Evolutionary conservation across 192 early-diverging fungal genomes (phyloP), one percentile per base, ranked within the genome.

Genomic region (Geranomyces michiganensis): DNA sequence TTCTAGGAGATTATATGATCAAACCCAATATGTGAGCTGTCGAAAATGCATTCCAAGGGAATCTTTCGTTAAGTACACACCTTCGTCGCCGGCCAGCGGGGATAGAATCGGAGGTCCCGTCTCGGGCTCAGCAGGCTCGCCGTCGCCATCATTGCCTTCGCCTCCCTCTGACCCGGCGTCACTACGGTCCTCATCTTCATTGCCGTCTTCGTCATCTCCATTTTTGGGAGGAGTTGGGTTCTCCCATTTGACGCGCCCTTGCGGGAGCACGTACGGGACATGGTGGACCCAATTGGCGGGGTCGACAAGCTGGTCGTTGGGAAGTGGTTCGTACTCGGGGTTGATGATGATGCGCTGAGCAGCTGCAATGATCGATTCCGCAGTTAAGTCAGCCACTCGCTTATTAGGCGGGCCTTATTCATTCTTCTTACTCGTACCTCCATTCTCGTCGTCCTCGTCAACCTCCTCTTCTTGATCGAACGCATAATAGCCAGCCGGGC

Each of bases 261-360:
- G 87, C 8, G 87, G 87, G 22, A 88, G 72, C 32, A 88, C 76
- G 68, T 88, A 88, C 21, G 84, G 87, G 0, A 88, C 80, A 59
- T 88, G 87, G 70, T 88, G 87, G 21, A 87, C 84, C 87, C 87
- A 88, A 71, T 83, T 85, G 61, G 75, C 56, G n/a, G 70, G 47
- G 30, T 67, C 43, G n/a, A 81, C 63, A 17, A 88, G 76, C 29
- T 73, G 61, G 27, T 85, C 87, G 53, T 82, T 80, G 51, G 82
- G 60, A 17, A 78, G 70, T 0, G 74, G 72, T 62, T 87, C 85
- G 65, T 70, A 88, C 51, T 88, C 87, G 56, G 85, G 76, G 66
- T 88, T 88, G 64, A 88, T 79, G 68, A 88, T 84, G 62, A 88
- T 84, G 59, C 72, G 66, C 17, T 77, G 69, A 27, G 41, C 41